Conservation (phyloP, 306 rosid species). For the Pueraria montana region DNA sequence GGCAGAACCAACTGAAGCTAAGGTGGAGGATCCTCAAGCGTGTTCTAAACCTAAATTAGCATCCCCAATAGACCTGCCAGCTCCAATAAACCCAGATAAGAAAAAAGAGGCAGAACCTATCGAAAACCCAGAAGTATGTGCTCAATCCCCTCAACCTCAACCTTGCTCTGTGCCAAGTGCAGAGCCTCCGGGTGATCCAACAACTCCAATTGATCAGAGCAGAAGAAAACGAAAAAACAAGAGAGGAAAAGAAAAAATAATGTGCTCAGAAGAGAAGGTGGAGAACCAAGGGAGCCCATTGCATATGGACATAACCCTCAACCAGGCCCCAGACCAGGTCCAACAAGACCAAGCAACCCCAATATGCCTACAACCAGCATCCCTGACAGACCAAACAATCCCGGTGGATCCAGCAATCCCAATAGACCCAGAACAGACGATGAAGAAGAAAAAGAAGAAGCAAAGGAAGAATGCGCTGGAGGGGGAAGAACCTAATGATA, state of each 20-base stretch:
- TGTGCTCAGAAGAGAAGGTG: conserved; percentile 40
- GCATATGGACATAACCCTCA: conserved; percentile 26
- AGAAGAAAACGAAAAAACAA: not conserved
- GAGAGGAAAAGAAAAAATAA: conserved; percentile 26
- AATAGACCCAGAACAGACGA: not conserved
- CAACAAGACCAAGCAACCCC: conserved; percentile 43
- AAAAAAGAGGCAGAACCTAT: not conserved
- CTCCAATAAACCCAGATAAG: conserved; percentile 35
- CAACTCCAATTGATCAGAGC: not conserved
- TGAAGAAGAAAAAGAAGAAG: not conserved
- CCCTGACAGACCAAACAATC: not conserved
- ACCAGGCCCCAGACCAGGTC: conserved; percentile 46
- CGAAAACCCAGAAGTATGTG: not conserved
- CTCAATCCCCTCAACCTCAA: conserved; percentile 34
- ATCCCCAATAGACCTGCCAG: not conserved
- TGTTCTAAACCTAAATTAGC: not conserved
- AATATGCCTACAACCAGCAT: conserved; percentile 9
- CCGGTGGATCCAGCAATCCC: not conserved
- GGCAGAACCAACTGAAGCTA: not conserved
- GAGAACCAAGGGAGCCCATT: conserved; percentile 55
- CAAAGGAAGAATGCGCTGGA: not conserved
- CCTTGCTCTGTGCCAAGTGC: not conserved
- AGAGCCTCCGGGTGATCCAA: no score
- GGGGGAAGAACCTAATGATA: conserved; percentile 5
- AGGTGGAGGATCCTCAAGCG: not conserved